Percentiles rank a stretch among this genome's conserved stretches.
Conservation (phyloP, 2,329 filamentous ascomycete species). For the Colletotrichum sp. region DNA sequence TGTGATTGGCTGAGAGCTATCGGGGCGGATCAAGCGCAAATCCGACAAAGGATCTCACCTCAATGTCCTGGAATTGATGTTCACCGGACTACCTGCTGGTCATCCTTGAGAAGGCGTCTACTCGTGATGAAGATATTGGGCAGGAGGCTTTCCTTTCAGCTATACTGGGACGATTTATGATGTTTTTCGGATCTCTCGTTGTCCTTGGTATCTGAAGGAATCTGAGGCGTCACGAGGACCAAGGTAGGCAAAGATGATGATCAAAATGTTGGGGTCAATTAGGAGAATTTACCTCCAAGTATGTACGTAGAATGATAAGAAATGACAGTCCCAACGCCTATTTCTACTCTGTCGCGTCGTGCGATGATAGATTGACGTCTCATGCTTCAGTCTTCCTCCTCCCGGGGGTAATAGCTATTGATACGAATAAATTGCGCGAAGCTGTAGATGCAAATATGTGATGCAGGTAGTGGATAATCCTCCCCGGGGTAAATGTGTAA, state of each 20-base stretch:
- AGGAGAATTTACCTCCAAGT: background rate
- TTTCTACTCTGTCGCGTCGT: background rate
- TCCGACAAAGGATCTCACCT: background rate
- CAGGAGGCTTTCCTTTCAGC: background rate
- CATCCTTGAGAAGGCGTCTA: background rate
- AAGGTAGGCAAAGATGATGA: background rate
- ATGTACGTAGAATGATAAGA: conserved; percentile 5
- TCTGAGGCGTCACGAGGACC: background rate
- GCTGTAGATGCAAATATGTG: background rate
- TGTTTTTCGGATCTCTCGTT: background rate
- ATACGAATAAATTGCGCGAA: background rate
- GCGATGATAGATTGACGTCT: background rate
- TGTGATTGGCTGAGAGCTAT: background rate
- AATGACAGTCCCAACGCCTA: background rate
- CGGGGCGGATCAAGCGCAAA: background rate
- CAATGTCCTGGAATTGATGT: background rate
- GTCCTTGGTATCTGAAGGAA: background rate
- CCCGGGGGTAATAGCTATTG: background rate
- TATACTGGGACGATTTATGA: background rate
- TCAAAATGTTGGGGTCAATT: background rate
- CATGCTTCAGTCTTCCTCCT: background rate
- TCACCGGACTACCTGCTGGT: background rate
- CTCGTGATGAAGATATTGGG: background rate
- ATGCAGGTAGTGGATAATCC: background rate
- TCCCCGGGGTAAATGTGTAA: background rate